Evolutionary conservation across 345 rosid genomes (phyloP).

Genomic region (Eucalyptus lansdowneana): DNA sequence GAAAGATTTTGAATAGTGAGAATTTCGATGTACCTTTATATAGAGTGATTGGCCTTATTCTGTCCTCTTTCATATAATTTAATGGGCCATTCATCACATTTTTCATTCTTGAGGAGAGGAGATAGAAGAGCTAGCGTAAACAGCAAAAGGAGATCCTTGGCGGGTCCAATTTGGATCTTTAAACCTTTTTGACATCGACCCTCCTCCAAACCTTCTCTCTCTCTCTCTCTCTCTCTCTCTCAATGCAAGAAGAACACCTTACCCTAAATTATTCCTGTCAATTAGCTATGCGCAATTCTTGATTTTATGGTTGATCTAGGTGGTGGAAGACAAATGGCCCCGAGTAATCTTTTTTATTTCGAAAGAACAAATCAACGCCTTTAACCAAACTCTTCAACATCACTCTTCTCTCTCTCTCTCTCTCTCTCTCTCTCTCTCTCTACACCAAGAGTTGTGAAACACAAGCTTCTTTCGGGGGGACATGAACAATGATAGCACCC

Average conservation of each 20-base stretch:
- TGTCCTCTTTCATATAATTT: background rate
- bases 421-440: slow-evolving; percentile 1
- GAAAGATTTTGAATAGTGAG: background rate
- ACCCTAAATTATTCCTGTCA: background rate
- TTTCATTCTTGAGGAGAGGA: background rate
- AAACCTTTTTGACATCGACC: slow-evolving; percentile 23
- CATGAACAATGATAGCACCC: slow-evolving; percentile 29
- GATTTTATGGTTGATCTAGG: background rate
- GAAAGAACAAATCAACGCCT: background rate
- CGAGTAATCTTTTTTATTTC: background rate
- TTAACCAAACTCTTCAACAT: slow-evolving; percentile 13
- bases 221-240: background rate
- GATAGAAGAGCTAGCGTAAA: slow-evolving; percentile 36
- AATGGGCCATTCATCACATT: background rate
- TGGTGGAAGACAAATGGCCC: background rate
- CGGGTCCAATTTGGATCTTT: slow-evolving; percentile 31
- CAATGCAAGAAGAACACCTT: background rate
- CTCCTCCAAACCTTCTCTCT: slow-evolving; percentile 8
- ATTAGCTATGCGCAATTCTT: background rate
- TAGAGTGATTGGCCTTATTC: background rate
- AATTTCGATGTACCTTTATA: background rate
- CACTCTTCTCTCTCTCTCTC: slow-evolving; percentile 13
- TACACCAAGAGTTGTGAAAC: slow-evolving; percentile 19
- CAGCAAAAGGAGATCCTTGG: slow-evolving; percentile 35
- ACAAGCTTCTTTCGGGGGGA: slow-evolving; percentile 30